Evolutionary conservation across 2,329 filamentous ascomycete species (phyloP).

Genomic region (Fusarium longipes): DNA sequence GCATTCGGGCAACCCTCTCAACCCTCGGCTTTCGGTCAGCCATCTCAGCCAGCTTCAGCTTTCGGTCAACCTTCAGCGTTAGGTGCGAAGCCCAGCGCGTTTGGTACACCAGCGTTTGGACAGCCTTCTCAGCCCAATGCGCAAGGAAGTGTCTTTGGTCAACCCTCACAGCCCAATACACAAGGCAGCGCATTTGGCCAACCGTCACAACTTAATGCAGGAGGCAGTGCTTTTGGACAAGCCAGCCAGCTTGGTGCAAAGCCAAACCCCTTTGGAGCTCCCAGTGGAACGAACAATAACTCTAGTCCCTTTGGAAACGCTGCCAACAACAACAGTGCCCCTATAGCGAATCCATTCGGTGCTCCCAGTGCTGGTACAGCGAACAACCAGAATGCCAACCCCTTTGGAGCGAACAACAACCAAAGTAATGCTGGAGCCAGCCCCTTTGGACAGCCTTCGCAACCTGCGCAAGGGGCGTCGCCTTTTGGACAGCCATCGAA

Average conservation of each 20-base stretch:
- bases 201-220: constrained; percentile 48
- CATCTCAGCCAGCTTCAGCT: constrained; percentile 44
- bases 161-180: constrained; percentile 49
- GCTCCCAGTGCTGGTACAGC: constrained; percentile 28
- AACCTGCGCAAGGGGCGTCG: constrained; percentile 24
- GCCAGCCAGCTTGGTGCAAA: constrained; percentile 52
- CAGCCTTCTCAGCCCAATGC: constrained; percentile 51
- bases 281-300: constrained; percentile 37
- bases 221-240: constrained; percentile 49
- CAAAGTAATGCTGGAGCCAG: constrained; percentile 32
- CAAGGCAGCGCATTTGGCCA: constrained; percentile 50
- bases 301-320: constrained; percentile 45
- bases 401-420: constrained; percentile 36
- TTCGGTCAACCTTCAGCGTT: constrained; percentile 37
- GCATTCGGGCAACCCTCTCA: constrained; percentile 51
- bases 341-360: constrained; percentile 48
- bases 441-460: constrained; percentile 46
- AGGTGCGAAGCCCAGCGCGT: constrained; percentile 24
- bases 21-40: constrained; percentile 48
- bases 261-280: constrained; percentile 53
- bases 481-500: constrained; percentile 40
- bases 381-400: constrained; percentile 31
- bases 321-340: constrained; percentile 37
- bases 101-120: constrained; percentile 49
- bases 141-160: constrained; percentile 48